phyloP scores from a whole-genome alignment of 202 grass and related monocot species.

The Bolboschoenoplectus hybrid region DNA sequence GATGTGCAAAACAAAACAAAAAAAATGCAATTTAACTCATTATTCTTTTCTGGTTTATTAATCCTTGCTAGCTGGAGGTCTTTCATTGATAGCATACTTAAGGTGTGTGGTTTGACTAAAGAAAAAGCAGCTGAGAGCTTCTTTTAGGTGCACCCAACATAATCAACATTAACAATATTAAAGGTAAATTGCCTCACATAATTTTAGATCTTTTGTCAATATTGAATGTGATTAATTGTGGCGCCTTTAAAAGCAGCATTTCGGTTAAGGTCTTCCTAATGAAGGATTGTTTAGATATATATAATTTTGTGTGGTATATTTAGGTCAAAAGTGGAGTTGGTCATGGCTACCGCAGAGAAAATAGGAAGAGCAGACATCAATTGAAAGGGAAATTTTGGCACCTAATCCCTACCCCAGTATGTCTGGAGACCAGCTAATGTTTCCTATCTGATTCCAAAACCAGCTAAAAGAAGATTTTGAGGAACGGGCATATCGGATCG shows the following conservation, averaged over 20 bases:
- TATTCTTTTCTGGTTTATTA: background rate
- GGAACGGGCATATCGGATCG: background rate
- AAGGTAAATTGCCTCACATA: background rate
- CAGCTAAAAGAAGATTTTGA: conserved; percentile 4
- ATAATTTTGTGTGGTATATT: conserved; percentile 30
- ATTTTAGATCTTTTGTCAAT: conserved; percentile 17
- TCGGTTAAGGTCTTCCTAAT: conserved; percentile 2
- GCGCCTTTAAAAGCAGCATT: background rate
- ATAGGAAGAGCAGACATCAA: conserved; percentile 38
- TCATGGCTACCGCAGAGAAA: conserved; percentile 51
- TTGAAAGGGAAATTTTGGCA: conserved; percentile 41
- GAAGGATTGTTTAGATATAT: conserved; percentile 31
- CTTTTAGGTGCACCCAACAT: conserved; percentile 40
- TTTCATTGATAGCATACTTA: conserved; percentile 1
- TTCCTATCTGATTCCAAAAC: conserved; percentile 27
- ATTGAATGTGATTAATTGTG: conserved; percentile 4
- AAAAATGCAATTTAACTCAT: background rate
- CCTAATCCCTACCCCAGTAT: conserved; percentile 44
- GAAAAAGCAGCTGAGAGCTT: background rate
- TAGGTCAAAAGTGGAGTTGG: conserved; percentile 54
- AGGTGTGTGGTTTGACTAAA: conserved; percentile 20
- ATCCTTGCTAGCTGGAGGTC: conserved; percentile 4
- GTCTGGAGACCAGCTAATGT: conserved; percentile 30
- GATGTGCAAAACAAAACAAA: background rate
- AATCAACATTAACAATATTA: background rate